A percentile compares a stretch with the other conserved stretches of the same genome.
Conservation (phyloP, 139 green algal genomes). For the Chlorella sp. region DNA sequence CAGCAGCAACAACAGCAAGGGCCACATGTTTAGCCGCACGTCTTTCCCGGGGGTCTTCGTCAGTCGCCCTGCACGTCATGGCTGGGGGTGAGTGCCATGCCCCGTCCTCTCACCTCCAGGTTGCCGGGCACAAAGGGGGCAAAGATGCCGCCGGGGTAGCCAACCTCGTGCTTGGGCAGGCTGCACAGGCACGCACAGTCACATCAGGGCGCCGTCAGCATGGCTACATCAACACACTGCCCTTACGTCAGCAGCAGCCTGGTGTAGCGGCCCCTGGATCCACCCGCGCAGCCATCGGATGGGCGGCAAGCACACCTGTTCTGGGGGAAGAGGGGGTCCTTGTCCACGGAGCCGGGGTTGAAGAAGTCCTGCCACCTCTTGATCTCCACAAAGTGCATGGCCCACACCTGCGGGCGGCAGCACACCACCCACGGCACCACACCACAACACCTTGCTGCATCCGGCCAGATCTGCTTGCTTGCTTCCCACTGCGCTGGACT, state of each 20-base stretch:
- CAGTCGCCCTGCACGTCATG: no score
- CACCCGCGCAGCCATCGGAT: no score
- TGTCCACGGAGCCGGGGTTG: conserved; percentile 73
- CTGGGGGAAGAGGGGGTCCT: conserved; percentile 72
- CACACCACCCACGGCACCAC: no score
- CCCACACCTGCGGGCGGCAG: conserved; percentile 59
- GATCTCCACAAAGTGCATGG: conserved; percentile 76
- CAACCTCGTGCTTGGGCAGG: conserved; percentile 59
- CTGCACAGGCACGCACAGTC: neutral
- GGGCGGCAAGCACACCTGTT: conserved; percentile 53
- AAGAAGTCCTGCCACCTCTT: conserved; percentile 71
- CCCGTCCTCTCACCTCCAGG: conserved; percentile 32
- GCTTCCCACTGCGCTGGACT: no score
- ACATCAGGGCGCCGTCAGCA: no score
- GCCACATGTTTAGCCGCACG: neutral
- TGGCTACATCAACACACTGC: no score
- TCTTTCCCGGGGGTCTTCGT: no score
- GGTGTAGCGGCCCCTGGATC: no score
- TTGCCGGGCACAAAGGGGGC: conserved; percentile 62
- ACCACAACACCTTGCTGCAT: no score
- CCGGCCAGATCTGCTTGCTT: no score
- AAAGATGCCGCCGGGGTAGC: conserved; percentile 73
- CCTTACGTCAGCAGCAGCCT: no score
- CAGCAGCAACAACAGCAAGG: neutral
- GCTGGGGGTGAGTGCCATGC: no score